phyloP scores from a whole-genome alignment of 2,329 filamentous ascomycete genomes.

The Alternaria gansuensis region DNA sequence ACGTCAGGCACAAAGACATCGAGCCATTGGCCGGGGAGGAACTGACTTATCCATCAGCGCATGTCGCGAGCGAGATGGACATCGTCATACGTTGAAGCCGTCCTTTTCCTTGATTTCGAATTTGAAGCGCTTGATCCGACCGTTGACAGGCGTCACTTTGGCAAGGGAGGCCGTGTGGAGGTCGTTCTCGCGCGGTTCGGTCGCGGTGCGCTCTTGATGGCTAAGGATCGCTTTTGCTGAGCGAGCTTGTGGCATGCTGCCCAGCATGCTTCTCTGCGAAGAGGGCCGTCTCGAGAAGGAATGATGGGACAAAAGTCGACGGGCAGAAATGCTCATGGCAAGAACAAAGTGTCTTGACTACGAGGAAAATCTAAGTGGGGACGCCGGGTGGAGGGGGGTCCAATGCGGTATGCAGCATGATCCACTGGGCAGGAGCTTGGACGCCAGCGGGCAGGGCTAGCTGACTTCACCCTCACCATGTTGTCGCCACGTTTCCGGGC shows the following conservation, averaged over 20 bases:
- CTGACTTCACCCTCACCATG: constrained; percentile 11
- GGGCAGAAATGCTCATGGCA: constrained; percentile 28
- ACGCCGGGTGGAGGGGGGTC: constrained; percentile 20
- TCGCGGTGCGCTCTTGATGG: constrained; percentile 77
- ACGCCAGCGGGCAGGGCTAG: constrained; percentile 19
- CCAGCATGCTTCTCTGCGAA: constrained; percentile 33
- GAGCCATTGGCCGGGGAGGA: constrained; percentile 86
- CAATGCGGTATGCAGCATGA: constrained; percentile 26
- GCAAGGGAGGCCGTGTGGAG: constrained; percentile 70
- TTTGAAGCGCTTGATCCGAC: constrained; percentile 72
- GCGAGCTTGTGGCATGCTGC: constrained; percentile 45
- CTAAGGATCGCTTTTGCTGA: constrained; percentile 46
- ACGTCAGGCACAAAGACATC: constrained; percentile 79
- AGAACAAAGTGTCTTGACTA: constrained; percentile 23
- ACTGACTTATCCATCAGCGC: constrained; percentile 57
- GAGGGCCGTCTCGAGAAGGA: constrained; percentile 17
- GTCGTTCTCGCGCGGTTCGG: constrained; percentile 73
- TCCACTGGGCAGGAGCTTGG: constrained; percentile 27
- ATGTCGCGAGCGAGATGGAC: constrained; percentile 38
- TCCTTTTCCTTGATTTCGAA: constrained; percentile 65
- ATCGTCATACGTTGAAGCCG: constrained; percentile 59
- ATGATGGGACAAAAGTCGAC: constrained; percentile 27
- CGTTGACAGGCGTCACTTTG: constrained; percentile 71
- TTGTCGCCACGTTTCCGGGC: constrained; percentile 9
- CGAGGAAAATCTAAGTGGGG: constrained; percentile 34